phyloP scores from a whole-genome alignment of 1,139 yeast genomes.

The Taphrina communis region DNA sequence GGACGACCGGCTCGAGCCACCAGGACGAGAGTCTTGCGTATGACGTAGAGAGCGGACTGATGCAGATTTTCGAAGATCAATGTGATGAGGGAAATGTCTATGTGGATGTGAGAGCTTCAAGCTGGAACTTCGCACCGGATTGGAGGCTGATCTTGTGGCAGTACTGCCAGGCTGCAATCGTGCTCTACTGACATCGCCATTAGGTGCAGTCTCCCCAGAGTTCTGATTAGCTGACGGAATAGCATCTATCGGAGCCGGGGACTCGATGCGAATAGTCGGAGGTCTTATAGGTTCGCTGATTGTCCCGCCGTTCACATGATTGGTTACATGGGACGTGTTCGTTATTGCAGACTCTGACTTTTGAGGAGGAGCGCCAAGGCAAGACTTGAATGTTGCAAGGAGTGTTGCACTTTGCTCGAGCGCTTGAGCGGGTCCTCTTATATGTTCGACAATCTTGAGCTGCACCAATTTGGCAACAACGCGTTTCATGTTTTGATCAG shows the following conservation, averaged over 20 bases:
- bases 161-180: slow-evolving; percentile 1
- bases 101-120: slow-evolving; percentile 1
- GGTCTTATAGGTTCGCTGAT: not conserved
- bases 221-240: not conserved
- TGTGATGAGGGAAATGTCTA: slow-evolving; percentile 3
- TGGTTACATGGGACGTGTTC: not conserved
- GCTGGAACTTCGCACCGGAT: slow-evolving; percentile 11
- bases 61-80: slow-evolving; percentile 2
- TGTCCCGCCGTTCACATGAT: not conserved
- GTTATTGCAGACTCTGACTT: not conserved
- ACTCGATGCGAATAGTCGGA: slow-evolving; percentile 13
- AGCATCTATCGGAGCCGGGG: not conserved
- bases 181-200: not conserved
- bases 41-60: slow-evolving; percentile 2
- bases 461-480: slow-evolving; percentile 8
- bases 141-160: not conserved
- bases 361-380: not conserved
- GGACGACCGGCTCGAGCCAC: slow-evolving; percentile 15
- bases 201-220: not conserved
- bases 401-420: slow-evolving; percentile 6
- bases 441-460: slow-evolving; percentile 1
- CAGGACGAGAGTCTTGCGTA: not conserved
- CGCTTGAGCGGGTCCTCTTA: slow-evolving; percentile 1
- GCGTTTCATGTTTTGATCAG: not conserved
- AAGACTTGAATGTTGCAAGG: not conserved